Percentiles rank a stretch among this genome's conserved stretches.
phyloP scores from a whole-genome alignment of 768 basidiomycete species.

The Pleurotus ostreatus region DNA sequence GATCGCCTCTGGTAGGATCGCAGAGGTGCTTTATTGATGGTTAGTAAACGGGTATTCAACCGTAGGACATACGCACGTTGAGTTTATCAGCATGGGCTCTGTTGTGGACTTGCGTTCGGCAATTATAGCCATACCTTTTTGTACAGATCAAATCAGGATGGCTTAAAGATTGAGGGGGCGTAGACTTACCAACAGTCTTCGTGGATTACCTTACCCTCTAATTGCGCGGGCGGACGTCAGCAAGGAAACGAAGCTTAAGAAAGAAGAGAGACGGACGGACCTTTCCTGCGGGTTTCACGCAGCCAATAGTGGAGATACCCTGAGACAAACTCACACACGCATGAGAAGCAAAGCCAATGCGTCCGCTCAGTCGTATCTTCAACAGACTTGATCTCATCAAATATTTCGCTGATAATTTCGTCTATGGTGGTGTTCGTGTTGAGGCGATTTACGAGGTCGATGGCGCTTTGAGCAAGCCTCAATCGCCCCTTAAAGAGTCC shows the following conservation, averaged over 20 bases:
- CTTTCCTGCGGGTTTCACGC: constrained; percentile 7
- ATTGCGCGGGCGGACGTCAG: background rate
- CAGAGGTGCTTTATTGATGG: background rate
- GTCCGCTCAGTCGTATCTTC: constrained; percentile 7
- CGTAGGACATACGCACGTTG: background rate
- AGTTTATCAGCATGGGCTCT: constrained; percentile 16
- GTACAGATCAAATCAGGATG: background rate
- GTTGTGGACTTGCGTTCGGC: constrained; percentile 27
- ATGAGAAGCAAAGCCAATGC: constrained; percentile 10
- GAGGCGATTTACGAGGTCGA: background rate
- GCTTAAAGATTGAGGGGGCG: background rate
- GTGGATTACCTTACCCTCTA: constrained; percentile 13
- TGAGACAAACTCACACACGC: constrained; percentile 7
- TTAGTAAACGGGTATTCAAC: background rate
- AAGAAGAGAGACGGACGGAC: background rate
- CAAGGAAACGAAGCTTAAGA: background rate
- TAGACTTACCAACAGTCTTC: constrained; percentile 28
- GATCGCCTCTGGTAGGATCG: constrained; percentile 2
- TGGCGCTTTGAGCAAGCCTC: background rate
- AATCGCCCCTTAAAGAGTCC: constrained; percentile 7
- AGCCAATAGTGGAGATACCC: constrained; percentile 15
- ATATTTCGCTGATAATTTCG: constrained; percentile 4
- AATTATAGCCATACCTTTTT: constrained; percentile 30
- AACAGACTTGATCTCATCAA: constrained; percentile 7
- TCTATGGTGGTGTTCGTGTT: no score